Conservation (phyloP, 176 grass and related monocot genomes). For the Oryza meyeriana region DNA sequence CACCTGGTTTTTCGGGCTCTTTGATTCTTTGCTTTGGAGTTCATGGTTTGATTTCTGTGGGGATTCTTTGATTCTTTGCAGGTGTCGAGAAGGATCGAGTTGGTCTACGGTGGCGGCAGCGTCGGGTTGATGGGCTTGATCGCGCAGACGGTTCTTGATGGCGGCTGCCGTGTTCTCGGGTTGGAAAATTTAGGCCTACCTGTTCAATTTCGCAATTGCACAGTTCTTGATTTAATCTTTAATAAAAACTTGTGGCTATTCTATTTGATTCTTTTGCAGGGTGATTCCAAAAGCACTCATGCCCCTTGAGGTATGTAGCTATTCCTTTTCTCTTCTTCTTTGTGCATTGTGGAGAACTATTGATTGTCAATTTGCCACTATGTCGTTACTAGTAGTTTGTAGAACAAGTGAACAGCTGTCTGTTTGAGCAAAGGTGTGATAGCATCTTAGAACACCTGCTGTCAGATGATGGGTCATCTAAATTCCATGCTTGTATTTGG, state of each 20-base stretch:
- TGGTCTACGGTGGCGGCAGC: slow-evolving; percentile 97
- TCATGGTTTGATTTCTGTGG: slow-evolving; percentile 18
- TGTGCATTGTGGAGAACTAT: not conserved
- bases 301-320: slow-evolving; percentile 71
- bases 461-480: not conserved
- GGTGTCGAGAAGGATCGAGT: slow-evolving; percentile 71
- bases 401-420: not conserved
- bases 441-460: not conserved
- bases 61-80: slow-evolving; percentile 13
- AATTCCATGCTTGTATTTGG: not conserved
- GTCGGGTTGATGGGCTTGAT: slow-evolving; percentile 95
- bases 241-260: not conserved
- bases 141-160: slow-evolving; percentile 79
- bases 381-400: not conserved
- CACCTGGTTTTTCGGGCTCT: not conserved
- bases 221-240: not conserved
- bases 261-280: slow-evolving; percentile 46
- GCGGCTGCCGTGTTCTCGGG: slow-evolving; percentile 88
- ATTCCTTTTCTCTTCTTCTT: not conserved
- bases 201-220: not conserved
- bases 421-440: not conserved
- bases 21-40: not conserved
- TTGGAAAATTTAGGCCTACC: not conserved
- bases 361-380: not conserved
- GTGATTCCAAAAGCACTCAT: slow-evolving; percentile 94